Conservation (phyloP, 305 asterid genomes). For the Rubia tinctorum region DNA sequence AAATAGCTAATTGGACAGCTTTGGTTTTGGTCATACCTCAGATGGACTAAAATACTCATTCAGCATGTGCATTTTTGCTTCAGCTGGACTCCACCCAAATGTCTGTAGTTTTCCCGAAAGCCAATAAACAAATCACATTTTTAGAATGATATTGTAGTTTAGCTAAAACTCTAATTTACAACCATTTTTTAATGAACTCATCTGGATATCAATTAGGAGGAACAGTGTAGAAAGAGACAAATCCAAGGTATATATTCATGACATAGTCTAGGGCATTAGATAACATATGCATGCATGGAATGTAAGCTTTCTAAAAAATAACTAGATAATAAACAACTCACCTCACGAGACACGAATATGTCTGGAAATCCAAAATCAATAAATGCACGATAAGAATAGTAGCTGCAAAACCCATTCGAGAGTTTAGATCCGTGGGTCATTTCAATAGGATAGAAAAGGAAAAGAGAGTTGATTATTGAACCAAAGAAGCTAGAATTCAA, state of each 20-base stretch:
- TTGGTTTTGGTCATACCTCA: slow-evolving; percentile 51
- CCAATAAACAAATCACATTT: slow-evolving; percentile 5
- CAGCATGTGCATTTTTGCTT: slow-evolving; percentile 90
- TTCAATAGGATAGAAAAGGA: not conserved
- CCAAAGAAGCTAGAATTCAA: not conserved
- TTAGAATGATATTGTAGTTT: not conserved
- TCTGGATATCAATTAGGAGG: not conserved
- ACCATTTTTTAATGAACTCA: not conserved
- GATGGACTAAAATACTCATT: slow-evolving; percentile 63
- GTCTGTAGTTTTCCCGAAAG: slow-evolving; percentile 45
- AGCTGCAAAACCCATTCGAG: slow-evolving; percentile 52
- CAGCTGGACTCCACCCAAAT: slow-evolving; percentile 92
- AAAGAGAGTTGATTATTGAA: not conserved
- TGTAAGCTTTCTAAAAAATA: not conserved
- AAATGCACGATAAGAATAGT: slow-evolving; percentile 82
- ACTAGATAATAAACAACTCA: slow-evolving; percentile 15
- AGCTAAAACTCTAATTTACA: not conserved
- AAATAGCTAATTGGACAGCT: not conserved
- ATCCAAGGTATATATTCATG: not conserved
- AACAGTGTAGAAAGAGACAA: not conserved
- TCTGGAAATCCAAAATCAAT: slow-evolving; percentile 94
- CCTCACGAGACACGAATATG: slow-evolving; percentile 96
- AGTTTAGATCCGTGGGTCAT: not conserved
- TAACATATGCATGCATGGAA: not conserved
- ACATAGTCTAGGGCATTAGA: not conserved